phyloP scores from a whole-genome alignment of 1,139 yeast genomes.

The Groenewaldozyma auringiensis region DNA sequence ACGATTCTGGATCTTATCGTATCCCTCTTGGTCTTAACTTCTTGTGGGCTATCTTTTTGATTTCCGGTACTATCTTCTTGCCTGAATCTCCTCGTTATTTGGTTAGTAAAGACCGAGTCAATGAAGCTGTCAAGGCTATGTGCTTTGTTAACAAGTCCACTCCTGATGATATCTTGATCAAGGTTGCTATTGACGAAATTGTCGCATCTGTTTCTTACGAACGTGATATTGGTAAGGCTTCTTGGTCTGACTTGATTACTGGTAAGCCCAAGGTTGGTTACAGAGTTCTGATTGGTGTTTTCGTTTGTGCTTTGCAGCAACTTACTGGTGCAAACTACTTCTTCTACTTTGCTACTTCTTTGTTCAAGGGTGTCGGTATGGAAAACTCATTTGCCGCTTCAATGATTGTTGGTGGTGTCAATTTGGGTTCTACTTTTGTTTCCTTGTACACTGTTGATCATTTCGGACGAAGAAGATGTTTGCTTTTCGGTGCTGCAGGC shows the following conservation, averaged over 20 bases:
- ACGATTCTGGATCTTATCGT: constrained; percentile 54
- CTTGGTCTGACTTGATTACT: constrained; percentile 57
- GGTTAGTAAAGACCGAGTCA: constrained; percentile 46
- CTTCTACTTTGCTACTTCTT: constrained; percentile 73
- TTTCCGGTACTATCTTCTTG: constrained; percentile 53
- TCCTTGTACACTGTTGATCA: constrained; percentile 61
- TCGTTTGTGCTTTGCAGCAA: constrained; percentile 66
- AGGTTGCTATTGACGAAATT: constrained; percentile 50
- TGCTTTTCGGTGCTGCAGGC: constrained; percentile 55
- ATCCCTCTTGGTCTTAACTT: constrained; percentile 48
- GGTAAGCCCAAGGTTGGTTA: constrained; percentile 62
- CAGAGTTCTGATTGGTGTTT: constrained; percentile 58
- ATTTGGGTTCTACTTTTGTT: constrained; percentile 64
- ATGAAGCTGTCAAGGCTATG: constrained; percentile 53
- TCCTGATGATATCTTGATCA: constrained; percentile 50
- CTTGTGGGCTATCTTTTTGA: constrained; percentile 37
- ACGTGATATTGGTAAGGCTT: constrained; percentile 55
- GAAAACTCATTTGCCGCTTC: constrained; percentile 59
- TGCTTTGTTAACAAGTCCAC: constrained; percentile 58
- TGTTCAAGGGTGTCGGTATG: constrained; percentile 71
- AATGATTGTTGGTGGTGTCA: constrained; percentile 69
- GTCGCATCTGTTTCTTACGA: constrained; percentile 44
- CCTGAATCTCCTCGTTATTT: constrained; percentile 79
- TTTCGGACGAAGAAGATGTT: constrained; percentile 62
- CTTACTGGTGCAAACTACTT: constrained; percentile 75